Base-by-base conservation (phyloP, 2,329 filamentous ascomycete species). In the Paracorniculantispora psalliotae region DNA sequence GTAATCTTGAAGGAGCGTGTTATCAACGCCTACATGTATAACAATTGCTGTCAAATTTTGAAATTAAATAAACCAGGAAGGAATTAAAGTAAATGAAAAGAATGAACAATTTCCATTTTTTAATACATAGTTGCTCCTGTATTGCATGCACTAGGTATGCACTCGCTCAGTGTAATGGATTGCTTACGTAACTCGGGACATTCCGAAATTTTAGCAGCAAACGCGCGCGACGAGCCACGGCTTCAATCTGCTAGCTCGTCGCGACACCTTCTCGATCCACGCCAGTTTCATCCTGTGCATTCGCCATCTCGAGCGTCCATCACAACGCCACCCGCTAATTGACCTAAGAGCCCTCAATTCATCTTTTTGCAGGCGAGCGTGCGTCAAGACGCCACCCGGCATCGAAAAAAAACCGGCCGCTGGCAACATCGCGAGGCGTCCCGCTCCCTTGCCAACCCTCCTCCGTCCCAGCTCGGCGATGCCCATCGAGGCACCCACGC, bases 191-290 rank as follows among this genome's bases (percentile, higher is more conserved):
- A 65, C 43, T 59, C 61, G 62, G 63, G 52, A 64, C 63, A 62
- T 53, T 41, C 61, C 65, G 63, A 67, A 62, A 61, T 64, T 62
- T 60, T 56, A 56, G 53, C 53, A 57, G 48, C 52, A 60, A 56
- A 68, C 63, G 65, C 66, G 69, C 68, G 68, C 68, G 66, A 68
- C 67, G 61, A 69, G 67, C 65, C 69, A 69, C 67, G 67, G 65
- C 43, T 41, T 59, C 33, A 41, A 30, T 21, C 33, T 51, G 43
- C 33, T 55, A 57, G 49, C 35, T 21, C 30, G 48, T 60, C 59
- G 59, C 59, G 59, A 60, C 58, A 41, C 44, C 49, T 49, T 55
- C 41, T 55, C 39, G 21, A 55, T 47, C 59, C 48, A 52, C 53
- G 47, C 25, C 58, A 41, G 46, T 54, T 57, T 35, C 54, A 51